phyloP scores from a whole-genome alignment of 2,329 filamentous ascomycete genomes.

The Clarireedia monteithiana region DNA sequence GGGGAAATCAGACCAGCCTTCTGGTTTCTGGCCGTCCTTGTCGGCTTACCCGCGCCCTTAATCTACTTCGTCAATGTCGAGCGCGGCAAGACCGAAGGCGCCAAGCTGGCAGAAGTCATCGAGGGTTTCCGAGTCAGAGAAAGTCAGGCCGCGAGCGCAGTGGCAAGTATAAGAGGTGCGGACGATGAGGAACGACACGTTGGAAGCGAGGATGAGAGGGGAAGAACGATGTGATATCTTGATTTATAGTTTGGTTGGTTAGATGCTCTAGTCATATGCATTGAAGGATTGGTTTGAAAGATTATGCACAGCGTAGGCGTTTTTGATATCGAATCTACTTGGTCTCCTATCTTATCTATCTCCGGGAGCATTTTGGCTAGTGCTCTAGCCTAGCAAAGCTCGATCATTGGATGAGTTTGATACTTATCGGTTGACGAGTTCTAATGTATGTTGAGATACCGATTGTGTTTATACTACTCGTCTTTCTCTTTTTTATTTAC shows the following conservation, averaged over 20 bases:
- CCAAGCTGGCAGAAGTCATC: slow-evolving; percentile 44
- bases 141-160: background rate
- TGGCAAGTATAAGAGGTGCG: background rate
- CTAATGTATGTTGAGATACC: too few species aligned
- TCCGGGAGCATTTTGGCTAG: too few species aligned
- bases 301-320: background rate
- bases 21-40: slow-evolving; percentile 76
- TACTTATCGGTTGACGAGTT: too few species aligned
- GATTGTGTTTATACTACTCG: too few species aligned
- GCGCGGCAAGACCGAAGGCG: slow-evolving; percentile 60
- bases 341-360: too few species aligned
- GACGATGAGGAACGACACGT: background rate
- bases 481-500: too few species aligned
- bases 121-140: slow-evolving; percentile 8
- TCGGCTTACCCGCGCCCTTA: slow-evolving; percentile 73
- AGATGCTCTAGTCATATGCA: background rate
- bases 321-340: background rate
- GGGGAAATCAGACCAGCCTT: slow-evolving; percentile 80
- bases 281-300: background rate
- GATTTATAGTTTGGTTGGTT: background rate
- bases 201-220: slow-evolving; percentile 1
- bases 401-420: too few species aligned
- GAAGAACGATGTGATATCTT: background rate
- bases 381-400: too few species aligned
- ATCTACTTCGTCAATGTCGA: slow-evolving; percentile 82